Conservation (phyloP, 1,139 yeast genomes). For the Taphrina confusa region DNA sequence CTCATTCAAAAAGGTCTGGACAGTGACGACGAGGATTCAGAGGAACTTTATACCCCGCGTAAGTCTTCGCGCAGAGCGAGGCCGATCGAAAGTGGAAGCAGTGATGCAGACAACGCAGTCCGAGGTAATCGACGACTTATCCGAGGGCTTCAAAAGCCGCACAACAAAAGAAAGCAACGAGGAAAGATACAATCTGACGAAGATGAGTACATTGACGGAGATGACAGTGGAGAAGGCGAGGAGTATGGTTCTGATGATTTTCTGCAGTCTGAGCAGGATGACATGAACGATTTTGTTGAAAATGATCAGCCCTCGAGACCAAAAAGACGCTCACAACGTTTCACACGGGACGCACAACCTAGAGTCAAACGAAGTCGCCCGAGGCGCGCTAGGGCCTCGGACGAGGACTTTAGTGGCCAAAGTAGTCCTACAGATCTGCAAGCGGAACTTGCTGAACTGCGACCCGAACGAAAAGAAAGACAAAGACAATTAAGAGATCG, state of each 20-base stretch:
- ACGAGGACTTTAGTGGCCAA: conserved; percentile 2
- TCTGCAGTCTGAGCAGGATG: neutral
- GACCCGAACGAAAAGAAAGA: conserved; percentile 5
- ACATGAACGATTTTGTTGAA: conserved; percentile 10
- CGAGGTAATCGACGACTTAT: neutral
- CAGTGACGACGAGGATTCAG: conserved; percentile 1
- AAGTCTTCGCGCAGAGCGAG: neutral
- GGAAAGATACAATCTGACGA: conserved; percentile 4
- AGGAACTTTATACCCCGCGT: neutral
- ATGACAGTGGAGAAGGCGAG: neutral
- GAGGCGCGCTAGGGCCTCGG: neutral
- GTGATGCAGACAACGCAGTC: neutral
- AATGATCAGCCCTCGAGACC: neutral
- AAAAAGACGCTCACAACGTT: neutral
- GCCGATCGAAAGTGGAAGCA: neutral
- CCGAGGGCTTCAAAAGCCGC: neutral
- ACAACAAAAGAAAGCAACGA: neutral
- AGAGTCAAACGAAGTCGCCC: neutral
- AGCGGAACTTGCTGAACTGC: conserved; percentile 14
- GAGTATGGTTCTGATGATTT: neutral
- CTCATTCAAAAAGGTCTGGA: too few species aligned
- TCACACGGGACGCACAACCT: neutral
- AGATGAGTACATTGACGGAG: conserved; percentile 12
- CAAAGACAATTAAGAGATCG: conserved; percentile 30
- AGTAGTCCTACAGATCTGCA: conserved; percentile 1